phyloP scores from a whole-genome alignment of 2,329 filamentous ascomycete species.

The Microsporum ferrugineum region DNA sequence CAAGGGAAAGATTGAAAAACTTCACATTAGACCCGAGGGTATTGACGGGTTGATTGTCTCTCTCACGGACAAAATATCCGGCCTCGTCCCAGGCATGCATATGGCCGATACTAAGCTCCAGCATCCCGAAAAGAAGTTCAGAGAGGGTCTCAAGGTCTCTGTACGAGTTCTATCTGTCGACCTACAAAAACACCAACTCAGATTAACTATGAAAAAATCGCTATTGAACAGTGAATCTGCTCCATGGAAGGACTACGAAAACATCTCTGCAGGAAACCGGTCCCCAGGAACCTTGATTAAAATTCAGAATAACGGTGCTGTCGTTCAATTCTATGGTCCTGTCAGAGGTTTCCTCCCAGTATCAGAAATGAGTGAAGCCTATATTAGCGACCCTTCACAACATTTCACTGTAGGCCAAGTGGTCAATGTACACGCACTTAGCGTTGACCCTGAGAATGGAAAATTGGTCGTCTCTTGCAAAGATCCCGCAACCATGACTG shows the following conservation, averaged over 20 bases:
- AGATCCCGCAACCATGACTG: slow-evolving; percentile 67
- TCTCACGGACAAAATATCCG: slow-evolving; percentile 74
- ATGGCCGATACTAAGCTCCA: slow-evolving; percentile 77
- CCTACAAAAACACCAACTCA: slow-evolving; percentile 61
- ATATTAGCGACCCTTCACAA: slow-evolving; percentile 74
- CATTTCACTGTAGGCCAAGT: slow-evolving; percentile 89
- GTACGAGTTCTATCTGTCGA: slow-evolving; percentile 76
- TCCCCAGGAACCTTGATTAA: slow-evolving; percentile 80
- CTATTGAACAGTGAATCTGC: slow-evolving; percentile 77
- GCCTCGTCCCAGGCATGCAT: slow-evolving; percentile 79
- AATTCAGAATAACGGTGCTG: slow-evolving; percentile 64
- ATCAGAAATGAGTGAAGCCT: slow-evolving; percentile 96
- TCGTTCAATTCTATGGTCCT: slow-evolving; percentile 81
- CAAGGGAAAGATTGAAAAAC: slow-evolving; percentile 71
- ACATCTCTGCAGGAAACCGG: slow-evolving; percentile 61
- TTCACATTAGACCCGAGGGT: slow-evolving; percentile 67
- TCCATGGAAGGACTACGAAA: slow-evolving; percentile 67
- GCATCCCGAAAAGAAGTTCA: slow-evolving; percentile 93
- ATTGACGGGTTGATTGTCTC: slow-evolving; percentile 71
- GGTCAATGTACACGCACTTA: slow-evolving; percentile 77
- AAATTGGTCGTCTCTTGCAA: slow-evolving; percentile 87
- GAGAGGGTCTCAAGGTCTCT: slow-evolving; percentile 72
- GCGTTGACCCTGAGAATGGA: slow-evolving; percentile 57
- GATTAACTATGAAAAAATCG: slow-evolving; percentile 87
- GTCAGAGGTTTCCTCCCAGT: slow-evolving; percentile 81